phyloP scores from a whole-genome alignment of 176 grass and related monocot genomes.

The Bothriochloa decipiens region DNA sequence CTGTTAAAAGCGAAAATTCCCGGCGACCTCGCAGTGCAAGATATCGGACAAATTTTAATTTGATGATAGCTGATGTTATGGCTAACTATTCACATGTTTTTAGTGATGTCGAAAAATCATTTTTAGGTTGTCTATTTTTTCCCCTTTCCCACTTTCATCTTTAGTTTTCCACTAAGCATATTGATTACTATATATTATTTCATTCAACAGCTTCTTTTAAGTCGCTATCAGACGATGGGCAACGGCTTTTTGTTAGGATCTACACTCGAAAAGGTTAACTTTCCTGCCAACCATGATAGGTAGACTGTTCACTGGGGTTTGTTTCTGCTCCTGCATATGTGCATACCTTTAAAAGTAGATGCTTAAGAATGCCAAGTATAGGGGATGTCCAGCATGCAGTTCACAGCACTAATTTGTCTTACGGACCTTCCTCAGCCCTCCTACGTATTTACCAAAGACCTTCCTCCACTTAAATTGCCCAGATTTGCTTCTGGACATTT shows the following conservation, averaged over 20 bases:
- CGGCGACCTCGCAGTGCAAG: conserved; percentile 46
- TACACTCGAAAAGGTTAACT: conserved; percentile 89
- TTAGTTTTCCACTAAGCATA: background rate
- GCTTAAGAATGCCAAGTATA: background rate
- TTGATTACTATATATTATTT: conserved; percentile 23
- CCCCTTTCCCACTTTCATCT: conserved; percentile 13
- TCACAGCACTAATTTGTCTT: background rate
- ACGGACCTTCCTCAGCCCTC: background rate
- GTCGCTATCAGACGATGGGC: conserved; percentile 65
- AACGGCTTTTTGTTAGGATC: conserved; percentile 91
- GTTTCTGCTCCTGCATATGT: conserved; percentile 15
- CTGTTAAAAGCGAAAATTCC: conserved; percentile 55
- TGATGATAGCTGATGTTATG: conserved; percentile 83
- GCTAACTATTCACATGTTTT: conserved; percentile 71
- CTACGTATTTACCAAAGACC: background rate
- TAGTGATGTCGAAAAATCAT: conserved; percentile 63
- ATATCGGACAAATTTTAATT: conserved; percentile 79
- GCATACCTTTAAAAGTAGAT: background rate
- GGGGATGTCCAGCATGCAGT: background rate
- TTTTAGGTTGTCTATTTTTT: conserved; percentile 63
- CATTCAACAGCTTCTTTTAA: conserved; percentile 68
- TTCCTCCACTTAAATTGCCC: background rate
- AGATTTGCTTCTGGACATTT: background rate
- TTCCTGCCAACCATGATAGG: conserved; percentile 27
- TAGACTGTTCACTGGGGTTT: conserved; percentile 24